Conservation (phyloP, 805 yeast species). For the Metschnikowia dekortorum region DNA sequence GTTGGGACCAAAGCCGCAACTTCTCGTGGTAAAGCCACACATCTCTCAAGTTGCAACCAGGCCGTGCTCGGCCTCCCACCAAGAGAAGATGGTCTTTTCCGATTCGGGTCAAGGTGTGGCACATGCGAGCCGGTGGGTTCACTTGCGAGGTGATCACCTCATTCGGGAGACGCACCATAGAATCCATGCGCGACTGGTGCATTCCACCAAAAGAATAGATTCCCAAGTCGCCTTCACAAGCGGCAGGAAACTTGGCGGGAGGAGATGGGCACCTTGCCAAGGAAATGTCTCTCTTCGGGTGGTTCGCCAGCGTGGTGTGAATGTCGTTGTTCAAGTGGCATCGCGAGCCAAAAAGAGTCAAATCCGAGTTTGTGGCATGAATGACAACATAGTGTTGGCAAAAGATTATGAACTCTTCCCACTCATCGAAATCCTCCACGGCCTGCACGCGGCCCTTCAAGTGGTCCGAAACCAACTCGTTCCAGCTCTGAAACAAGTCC, state of each 20-base stretch:
- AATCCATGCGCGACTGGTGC: conserved; percentile 25
- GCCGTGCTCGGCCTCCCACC: conserved; percentile 67
- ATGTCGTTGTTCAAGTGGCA: too few species aligned
- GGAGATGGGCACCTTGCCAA: neutral
- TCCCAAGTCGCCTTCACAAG: conserved; percentile 18
- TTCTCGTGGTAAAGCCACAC: conserved; percentile 20
- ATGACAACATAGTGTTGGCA: conserved; percentile 70
- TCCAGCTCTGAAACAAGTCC: conserved; percentile 61
- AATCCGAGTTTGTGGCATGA: conserved; percentile 50
- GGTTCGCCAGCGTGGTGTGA: neutral
- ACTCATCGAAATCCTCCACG: conserved; percentile 74
- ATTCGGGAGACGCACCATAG: neutral
- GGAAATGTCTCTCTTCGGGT: neutral
- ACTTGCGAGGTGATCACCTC: conserved; percentile 2
- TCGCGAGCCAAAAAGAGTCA: neutral
- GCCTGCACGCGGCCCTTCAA: conserved; percentile 38
- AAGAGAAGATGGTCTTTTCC: conserved; percentile 30
- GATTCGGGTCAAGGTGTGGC: conserved; percentile 48
- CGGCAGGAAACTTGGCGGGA: conserved; percentile 43
- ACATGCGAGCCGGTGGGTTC: conserved; percentile 45
- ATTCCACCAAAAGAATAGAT: conserved; percentile 33
- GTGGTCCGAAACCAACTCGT: conserved; percentile 31
- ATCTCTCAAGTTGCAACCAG: conserved; percentile 41
- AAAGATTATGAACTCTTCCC: conserved; percentile 75
- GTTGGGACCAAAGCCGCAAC: conserved; percentile 35